Evolutionary conservation across 345 rosid genomes (phyloP).

Genomic region (Pugionium cornutum): DNA sequence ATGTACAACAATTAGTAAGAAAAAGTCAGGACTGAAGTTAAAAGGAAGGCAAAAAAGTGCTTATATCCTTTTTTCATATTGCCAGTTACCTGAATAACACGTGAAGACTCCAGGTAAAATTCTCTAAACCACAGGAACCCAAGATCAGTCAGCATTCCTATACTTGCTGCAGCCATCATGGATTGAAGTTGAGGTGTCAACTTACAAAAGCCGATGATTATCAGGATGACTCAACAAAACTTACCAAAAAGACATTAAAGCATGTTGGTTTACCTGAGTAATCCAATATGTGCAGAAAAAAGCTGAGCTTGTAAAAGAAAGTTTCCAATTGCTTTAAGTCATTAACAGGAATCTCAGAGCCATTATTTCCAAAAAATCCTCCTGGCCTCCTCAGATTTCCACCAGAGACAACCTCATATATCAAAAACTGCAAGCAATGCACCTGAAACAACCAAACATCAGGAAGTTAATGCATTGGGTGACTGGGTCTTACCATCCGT

Average conservation of each 20-base stretch:
- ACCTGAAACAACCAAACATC: conserved; percentile 54
- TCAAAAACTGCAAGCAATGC: conserved; percentile 94
- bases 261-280: conserved; percentile 64
- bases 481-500: conserved; percentile 10
- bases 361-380: conserved; percentile 95
- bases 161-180: conserved; percentile 65
- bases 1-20: conserved; percentile 20
- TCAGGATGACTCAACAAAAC: conserved; percentile 12
- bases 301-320: conserved; percentile 97
- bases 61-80: conserved; percentile 3
- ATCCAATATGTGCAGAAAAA: conserved; percentile 94
- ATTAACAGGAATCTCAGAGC: conserved; percentile 93
- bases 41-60: conserved; percentile 5
- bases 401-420: conserved; percentile 98
- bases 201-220: conserved; percentile 10
- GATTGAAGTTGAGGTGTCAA: conserved; percentile 28
- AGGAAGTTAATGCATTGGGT: neutral
- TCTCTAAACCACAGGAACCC: conserved; percentile 99
- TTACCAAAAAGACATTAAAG: conserved; percentile 2
- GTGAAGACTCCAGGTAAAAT: conserved; percentile 98
- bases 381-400: conserved; percentile 99
- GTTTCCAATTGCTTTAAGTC: conserved; percentile 93
- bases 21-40: conserved; percentile 18
- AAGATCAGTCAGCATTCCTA: conserved; percentile 82
- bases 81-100: conserved; percentile 85